Percentiles rank a stretch among this genome's conserved stretches.
These are phyloP conservation scores for Globisporangium lucens DNA, from an alignment of 352 stramenopile species.

Conservation along the genomic window DNA sequence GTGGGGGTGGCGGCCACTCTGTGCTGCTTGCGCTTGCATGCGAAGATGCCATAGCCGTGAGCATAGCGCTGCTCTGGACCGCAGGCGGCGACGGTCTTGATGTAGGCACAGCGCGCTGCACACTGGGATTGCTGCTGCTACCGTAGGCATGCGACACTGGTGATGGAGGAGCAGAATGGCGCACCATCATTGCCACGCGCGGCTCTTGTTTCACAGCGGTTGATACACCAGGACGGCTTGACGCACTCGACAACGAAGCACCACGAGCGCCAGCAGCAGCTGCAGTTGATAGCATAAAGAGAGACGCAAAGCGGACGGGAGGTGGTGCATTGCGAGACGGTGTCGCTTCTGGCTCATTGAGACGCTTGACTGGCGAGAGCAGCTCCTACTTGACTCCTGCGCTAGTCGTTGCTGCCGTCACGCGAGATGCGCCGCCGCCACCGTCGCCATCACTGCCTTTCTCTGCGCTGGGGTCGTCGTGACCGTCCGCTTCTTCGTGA, in stretches of 20 bases:
- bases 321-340: too few species aligned
- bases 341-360: too few species aligned
- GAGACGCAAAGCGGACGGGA: too few species aligned
- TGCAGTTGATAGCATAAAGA: too few species aligned
- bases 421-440: background rate
- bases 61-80: background rate
- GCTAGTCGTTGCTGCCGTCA: background rate
- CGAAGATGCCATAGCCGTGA: background rate
- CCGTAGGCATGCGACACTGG: too few species aligned
- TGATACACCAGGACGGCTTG: too few species aligned
- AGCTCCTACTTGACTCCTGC: background rate
- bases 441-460: background rate
- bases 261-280: too few species aligned
- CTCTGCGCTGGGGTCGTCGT: background rate
- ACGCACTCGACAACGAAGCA: too few species aligned
- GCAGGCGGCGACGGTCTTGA: background rate
- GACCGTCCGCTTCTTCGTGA: background rate
- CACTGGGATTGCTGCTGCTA: too few species aligned
- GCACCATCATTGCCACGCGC: background rate
- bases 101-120: too few species aligned
- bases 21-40: background rate
- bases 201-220: background rate
- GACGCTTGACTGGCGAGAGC: background rate
- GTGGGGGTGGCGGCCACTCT: background rate
- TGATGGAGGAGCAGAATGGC: background rate